Percentiles rank a stretch among this genome's conserved stretches.
Evolutionary conservation across 345 rosid genomes (phyloP).

Genomic region (Arabidopsis arenosa): DNA sequence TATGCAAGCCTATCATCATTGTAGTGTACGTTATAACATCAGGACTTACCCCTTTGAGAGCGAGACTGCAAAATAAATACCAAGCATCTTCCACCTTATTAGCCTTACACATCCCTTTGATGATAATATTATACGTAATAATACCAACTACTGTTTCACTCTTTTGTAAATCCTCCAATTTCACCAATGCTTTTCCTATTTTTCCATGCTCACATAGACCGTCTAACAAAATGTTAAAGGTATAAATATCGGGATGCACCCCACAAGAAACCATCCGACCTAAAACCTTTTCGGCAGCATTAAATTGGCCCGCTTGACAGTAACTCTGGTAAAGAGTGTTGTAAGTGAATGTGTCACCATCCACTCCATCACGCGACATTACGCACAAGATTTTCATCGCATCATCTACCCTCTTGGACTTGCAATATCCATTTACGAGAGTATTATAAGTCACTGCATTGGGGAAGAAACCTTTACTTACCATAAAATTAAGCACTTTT

Average conservation of each 20-base stretch:
- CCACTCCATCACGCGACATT: neutral
- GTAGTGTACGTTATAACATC: slow-evolving; percentile 12
- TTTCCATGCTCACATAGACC: neutral
- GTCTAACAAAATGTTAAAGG: neutral
- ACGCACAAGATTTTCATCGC: neutral
- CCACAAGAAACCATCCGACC: neutral
- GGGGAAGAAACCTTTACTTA: neutral
- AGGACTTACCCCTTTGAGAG: neutral
- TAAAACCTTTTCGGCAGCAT: neutral
- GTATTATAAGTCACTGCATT: neutral
- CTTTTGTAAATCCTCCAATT: neutral
- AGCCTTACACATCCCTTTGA: neutral
- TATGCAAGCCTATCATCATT: slow-evolving; percentile 27
- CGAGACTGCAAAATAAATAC: neutral
- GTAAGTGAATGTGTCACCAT: neutral
- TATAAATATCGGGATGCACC: neutral
- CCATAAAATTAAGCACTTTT: neutral
- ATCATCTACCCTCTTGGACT: neutral
- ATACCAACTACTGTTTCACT: neutral
- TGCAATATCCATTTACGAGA: neutral
- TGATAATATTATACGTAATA: neutral
- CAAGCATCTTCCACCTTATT: slow-evolving; percentile 17
- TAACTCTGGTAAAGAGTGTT: neutral
- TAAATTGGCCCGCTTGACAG: neutral
- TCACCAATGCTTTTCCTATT: neutral